phyloP scores from a whole-genome alignment of 2,329 filamentous ascomycete genomes.

The Lomentospora prolificans region DNA sequence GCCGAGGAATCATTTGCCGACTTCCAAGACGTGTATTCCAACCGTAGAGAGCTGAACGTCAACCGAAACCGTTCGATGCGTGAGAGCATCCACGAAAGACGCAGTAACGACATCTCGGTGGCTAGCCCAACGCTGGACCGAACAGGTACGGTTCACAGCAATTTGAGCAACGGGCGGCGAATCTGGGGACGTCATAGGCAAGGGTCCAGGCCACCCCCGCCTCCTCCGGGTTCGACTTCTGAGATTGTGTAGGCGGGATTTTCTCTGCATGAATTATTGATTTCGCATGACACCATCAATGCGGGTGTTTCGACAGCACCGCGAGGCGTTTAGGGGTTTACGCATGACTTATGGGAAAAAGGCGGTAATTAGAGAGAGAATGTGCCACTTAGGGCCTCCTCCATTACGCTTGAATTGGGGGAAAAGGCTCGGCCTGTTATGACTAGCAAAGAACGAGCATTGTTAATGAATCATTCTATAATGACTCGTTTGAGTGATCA shows the following conservation, averaged over 20 bases:
- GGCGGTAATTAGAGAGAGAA: too few relatives aligned
- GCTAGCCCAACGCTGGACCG: conserved; percentile 6
- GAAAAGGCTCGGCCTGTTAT: too few relatives aligned
- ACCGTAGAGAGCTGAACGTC: neutral
- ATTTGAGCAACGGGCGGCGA: neutral
- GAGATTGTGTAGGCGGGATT: neutral
- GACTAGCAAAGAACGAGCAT: too few relatives aligned
- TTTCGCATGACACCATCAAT: too few relatives aligned
- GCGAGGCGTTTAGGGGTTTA: too few relatives aligned
- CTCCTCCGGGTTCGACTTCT: neutral
- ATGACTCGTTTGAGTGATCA: neutral
- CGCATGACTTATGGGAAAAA: too few relatives aligned
- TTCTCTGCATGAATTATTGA: too few relatives aligned
- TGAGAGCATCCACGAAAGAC: neutral
- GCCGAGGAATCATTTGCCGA: conserved; percentile 25
- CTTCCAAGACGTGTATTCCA: conserved; percentile 32
- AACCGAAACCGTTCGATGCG: conserved; percentile 5
- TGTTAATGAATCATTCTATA: neutral
- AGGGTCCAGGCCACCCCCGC: conserved; percentile 7
- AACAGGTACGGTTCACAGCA: conserved; percentile 5
- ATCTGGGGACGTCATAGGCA: conserved; percentile 6
- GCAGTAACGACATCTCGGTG: neutral
- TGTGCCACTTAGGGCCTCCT: too few relatives aligned
- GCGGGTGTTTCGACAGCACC: too few relatives aligned
- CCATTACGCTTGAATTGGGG: too few relatives aligned